These are phyloP conservation scores for Oryza glumipatula DNA, from an alignment of 176 grass and related monocot species.

Conservation along the genomic window DNA sequence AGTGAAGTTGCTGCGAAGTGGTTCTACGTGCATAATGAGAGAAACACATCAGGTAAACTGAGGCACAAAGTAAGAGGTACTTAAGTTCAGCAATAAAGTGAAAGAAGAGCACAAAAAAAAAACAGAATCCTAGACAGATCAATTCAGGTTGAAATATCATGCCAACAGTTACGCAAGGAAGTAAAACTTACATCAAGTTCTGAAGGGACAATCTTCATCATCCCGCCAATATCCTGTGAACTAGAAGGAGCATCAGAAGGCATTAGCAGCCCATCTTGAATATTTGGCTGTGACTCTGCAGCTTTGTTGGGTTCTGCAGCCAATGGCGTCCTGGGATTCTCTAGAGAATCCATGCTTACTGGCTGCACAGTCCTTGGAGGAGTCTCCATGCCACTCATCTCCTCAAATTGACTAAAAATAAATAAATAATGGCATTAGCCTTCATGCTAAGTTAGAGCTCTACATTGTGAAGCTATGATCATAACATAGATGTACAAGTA, in stretches of 20 bases:
- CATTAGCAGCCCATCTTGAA: conserved; percentile 44
- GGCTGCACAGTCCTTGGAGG: conserved; percentile 55
- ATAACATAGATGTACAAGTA: background rate
- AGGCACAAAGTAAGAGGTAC: conserved; percentile 12
- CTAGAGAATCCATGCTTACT: conserved; percentile 55
- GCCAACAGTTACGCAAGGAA: conserved; percentile 14
- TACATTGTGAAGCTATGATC: conserved; percentile 25
- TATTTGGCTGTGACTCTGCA: conserved; percentile 40
- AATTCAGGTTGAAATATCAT: conserved; percentile 1
- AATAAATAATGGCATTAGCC: conserved; percentile 21
- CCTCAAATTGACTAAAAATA: conserved; percentile 71
- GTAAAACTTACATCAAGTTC: conserved; percentile 72
- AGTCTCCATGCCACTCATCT: conserved; percentile 76
- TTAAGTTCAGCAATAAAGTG: background rate
- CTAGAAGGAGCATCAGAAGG: conserved; percentile 48
- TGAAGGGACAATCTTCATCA: conserved; percentile 84
- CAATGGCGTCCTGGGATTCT: conserved; percentile 45
- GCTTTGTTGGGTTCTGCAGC: conserved; percentile 42
- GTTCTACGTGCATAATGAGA: background rate
- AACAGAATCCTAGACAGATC: background rate
- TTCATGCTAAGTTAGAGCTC: conserved; percentile 37
- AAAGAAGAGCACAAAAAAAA: background rate
- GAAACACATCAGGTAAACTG: background rate
- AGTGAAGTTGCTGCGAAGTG: background rate
- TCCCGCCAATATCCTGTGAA: conserved; percentile 73